These are phyloP conservation scores for Penicillium ochrochloron DNA, from an alignment of 495 filamentous ascomycete genomes.

Conservation along the genomic window DNA sequence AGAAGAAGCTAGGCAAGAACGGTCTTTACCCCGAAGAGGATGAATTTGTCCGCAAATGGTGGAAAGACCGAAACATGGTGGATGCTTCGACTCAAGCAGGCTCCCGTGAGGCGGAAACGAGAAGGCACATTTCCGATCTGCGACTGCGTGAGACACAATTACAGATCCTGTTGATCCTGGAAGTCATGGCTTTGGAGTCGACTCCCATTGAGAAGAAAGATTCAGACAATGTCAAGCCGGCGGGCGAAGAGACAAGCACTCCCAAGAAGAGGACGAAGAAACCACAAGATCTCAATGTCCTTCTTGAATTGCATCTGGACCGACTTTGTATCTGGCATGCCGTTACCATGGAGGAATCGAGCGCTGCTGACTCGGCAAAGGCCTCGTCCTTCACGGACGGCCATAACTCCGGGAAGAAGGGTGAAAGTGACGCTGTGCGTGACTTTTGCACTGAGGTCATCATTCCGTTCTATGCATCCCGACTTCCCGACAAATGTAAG, in stretches of 20 bases:
- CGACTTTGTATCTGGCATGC: conserved; percentile 96
- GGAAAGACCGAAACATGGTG: conserved; percentile 58
- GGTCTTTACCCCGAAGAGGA: conserved; percentile 79
- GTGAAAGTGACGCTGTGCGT: conserved; percentile 60
- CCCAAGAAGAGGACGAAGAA: conserved; percentile 55
- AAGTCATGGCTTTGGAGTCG: conserved; percentile 77
- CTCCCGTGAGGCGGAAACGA: conserved; percentile 57
- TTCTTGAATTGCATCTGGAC: conserved; percentile 86
- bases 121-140: conserved; percentile 64
- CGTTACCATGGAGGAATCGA: conserved; percentile 57
- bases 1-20: conserved; percentile 74
- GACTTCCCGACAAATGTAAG: conserved; percentile 79
- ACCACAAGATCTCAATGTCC: conserved; percentile 58
- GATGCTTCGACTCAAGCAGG: conserved; percentile 44
- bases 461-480: conserved; percentile 86
- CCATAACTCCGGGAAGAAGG: conserved; percentile 47
- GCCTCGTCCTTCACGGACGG: conserved; percentile 34
- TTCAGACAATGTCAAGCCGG: conserved; percentile 27
- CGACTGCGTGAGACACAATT: conserved; percentile 81
- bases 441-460: conserved; percentile 94
- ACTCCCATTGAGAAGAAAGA: conserved; percentile 39
- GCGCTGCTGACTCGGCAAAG: conserved; percentile 37
- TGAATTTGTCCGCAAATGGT: conserved; percentile 78
- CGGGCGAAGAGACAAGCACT: conserved; percentile 46
- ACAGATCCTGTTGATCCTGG: conserved; percentile 88